A percentile compares a stretch with the other conserved stretches of the same genome.
These are phyloP conservation scores for Corymbia maculata DNA, from an alignment of 345 rosid species.

Conservation along the genomic window DNA sequence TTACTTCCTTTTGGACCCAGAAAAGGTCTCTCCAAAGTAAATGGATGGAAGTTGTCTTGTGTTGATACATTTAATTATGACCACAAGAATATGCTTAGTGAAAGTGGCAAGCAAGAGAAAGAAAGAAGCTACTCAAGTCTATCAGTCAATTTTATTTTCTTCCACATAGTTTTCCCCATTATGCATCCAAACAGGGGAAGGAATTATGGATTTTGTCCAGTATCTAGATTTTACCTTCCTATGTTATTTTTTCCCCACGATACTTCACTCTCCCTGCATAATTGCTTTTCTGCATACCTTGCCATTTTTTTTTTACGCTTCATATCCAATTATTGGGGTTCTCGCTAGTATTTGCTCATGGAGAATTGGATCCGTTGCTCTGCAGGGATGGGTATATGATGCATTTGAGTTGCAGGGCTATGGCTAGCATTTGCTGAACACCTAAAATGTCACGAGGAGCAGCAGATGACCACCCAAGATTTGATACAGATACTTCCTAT, in stretches of 20 bases:
- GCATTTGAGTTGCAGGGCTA: neutral
- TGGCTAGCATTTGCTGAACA: neutral
- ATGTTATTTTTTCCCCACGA: neutral
- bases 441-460: neutral
- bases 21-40: neutral
- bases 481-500: neutral
- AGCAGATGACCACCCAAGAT: neutral
- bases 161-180: neutral
- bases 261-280: neutral
- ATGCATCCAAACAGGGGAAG: neutral
- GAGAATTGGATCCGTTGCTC: neutral
- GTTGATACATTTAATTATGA: neutral
- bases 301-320: fast-evolving
- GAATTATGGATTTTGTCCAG: neutral
- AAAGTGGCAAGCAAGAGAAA: neutral
- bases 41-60: neutral
- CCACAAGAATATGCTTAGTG: neutral
- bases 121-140: neutral
- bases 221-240: neutral
- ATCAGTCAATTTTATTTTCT: neutral
- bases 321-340: neutral
- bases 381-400: neutral
- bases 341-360: neutral
- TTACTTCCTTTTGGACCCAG: neutral
- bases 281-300: neutral